These are phyloP conservation scores for Artemisia argyi DNA, from an alignment of 129 eudicot genomes.

Conservation along the genomic window DNA sequence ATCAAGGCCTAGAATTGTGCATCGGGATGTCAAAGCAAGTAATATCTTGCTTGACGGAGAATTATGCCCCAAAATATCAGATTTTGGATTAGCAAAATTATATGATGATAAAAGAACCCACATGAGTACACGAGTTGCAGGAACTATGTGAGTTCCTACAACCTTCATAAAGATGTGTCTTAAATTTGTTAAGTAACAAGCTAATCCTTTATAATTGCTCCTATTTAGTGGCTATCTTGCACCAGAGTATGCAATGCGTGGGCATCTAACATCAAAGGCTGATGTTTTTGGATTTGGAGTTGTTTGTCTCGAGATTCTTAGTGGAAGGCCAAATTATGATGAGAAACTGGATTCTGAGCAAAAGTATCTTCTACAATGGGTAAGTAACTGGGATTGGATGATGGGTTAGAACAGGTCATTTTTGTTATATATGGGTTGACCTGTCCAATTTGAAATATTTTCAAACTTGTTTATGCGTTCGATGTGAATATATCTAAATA, in stretches of 20 bases:
- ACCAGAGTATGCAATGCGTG: slow-evolving; percentile 78
- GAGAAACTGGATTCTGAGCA: slow-evolving; percentile 41
- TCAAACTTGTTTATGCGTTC: too few species aligned
- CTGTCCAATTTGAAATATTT: too few species aligned
- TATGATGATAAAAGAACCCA: slow-evolving; percentile 67
- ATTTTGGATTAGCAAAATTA: slow-evolving; percentile 66
- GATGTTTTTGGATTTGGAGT: slow-evolving; percentile 76
- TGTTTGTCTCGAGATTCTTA: slow-evolving; percentile 59
- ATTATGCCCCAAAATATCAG: slow-evolving; percentile 68
- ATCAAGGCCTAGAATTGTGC: slow-evolving; percentile 34
- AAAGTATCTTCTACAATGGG: slow-evolving; percentile 68
- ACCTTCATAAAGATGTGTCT: not conserved
- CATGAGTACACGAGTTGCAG: slow-evolving; percentile 71
- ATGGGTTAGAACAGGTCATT: not conserved
- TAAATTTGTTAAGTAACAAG: not conserved
- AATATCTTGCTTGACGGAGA: slow-evolving; percentile 41
- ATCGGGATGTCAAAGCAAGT: slow-evolving; percentile 21
- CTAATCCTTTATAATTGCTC: not conserved
- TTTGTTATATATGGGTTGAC: not conserved
- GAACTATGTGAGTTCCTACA: slow-evolving; percentile 57
- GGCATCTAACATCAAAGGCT: slow-evolving; percentile 66
- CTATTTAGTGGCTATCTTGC: slow-evolving; percentile 60
- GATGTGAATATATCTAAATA: too few species aligned
- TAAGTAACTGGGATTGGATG: slow-evolving; percentile 18
- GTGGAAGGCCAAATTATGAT: slow-evolving; percentile 62